These are phyloP conservation scores for Fusarium floridanum DNA, from an alignment of 2,329 filamentous ascomycete genomes.

Conservation along the genomic window DNA sequence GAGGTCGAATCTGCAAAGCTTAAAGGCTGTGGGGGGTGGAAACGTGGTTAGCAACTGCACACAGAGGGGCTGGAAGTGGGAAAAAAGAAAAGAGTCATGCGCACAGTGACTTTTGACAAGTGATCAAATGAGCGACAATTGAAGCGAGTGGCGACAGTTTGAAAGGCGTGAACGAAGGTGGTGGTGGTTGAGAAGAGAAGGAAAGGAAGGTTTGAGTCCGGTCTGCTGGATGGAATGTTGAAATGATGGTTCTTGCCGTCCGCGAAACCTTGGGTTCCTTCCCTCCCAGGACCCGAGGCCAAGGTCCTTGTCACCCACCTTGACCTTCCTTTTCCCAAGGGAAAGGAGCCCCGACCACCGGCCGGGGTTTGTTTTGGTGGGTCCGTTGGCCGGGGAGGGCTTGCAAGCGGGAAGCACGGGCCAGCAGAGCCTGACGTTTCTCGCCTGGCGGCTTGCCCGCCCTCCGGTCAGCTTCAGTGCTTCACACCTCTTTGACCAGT, in stretches of 20 bases:
- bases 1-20: constrained; percentile 23
- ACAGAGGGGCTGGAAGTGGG: constrained; percentile 9
- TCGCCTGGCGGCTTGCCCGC: constrained; percentile 7
- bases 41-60: constrained; percentile 21
- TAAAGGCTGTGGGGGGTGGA: constrained; percentile 29
- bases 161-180: constrained; percentile 17
- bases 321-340: constrained; percentile 11
- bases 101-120: constrained; percentile 29
- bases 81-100: constrained; percentile 18
- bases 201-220: constrained; percentile 30
- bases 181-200: constrained; percentile 13
- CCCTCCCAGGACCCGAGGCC: constrained; percentile 5
- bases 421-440: constrained; percentile 34
- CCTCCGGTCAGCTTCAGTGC: constrained; percentile 5
- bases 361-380: constrained; percentile 39
- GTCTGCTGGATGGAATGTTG: constrained; percentile 35
- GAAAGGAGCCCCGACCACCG: constrained; percentile 16
- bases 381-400: constrained; percentile 37
- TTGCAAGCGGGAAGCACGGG: constrained; percentile 32
- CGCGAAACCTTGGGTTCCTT: not conserved
- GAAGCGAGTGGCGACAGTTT: constrained; percentile 4
- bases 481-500: not conserved
- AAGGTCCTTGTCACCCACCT: not conserved
- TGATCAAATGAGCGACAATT: constrained; percentile 22
- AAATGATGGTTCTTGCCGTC: constrained; percentile 16